Conservation (phyloP, 225 moss, liverwort and hornwort species). For the Bryoerythrophyllum caledonicum region DNA sequence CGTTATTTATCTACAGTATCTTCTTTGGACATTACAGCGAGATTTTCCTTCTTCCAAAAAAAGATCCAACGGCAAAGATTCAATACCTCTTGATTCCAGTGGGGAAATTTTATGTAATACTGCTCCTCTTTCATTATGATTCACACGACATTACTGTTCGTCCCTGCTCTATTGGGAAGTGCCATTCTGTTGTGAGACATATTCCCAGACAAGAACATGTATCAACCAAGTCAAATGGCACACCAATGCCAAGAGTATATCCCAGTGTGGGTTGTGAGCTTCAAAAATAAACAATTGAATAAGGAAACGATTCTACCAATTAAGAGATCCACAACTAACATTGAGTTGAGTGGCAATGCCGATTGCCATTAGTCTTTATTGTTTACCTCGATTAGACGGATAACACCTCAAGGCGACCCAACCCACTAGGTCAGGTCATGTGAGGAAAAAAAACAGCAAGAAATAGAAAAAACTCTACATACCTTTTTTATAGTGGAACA, state of each 20-base stretch:
- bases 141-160: no score
- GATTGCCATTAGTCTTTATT: constrained; percentile 28
- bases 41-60: not conserved
- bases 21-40: not conserved
- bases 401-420: constrained; percentile 26
- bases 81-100: not conserved
- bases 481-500: constrained; percentile 24
- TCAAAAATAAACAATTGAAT: not conserved
- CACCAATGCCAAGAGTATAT: not conserved
- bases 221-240: not conserved
- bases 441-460: constrained; percentile 18
- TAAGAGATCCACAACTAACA: no score
- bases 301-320: not conserved
- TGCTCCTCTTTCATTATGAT: no score
- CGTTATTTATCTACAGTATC: not conserved
- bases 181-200: not conserved
- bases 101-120: no score
- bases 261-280: not conserved
- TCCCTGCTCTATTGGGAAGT: not conserved
- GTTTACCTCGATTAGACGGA: constrained; percentile 20
- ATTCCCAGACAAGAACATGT: not conserved
- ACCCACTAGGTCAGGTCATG: constrained; percentile 19
- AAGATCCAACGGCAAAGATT: not conserved
- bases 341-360: constrained; percentile 1
- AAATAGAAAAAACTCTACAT: constrained; percentile 29